phyloP scores from a whole-genome alignment of 495 filamentous ascomycete species.

The Trypethelium eluteriae region DNA sequence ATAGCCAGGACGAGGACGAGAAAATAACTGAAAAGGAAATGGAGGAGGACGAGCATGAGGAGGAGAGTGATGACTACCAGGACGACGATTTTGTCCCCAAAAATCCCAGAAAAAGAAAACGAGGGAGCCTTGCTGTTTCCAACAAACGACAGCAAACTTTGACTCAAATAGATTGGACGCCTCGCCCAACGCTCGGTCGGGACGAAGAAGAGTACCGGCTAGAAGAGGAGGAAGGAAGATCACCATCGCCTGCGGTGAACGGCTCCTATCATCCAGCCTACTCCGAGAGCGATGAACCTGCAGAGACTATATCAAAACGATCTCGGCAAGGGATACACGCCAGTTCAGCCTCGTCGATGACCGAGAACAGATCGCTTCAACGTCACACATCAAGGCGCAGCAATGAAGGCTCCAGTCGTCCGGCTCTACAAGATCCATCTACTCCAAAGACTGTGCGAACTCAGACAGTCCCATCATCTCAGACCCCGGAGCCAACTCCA shows the following conservation, averaged over 20 bases:
- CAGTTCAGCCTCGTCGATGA: background rate
- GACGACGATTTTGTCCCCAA: background rate
- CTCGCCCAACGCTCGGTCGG: background rate
- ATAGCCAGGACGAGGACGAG: background rate
- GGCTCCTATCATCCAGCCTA: background rate
- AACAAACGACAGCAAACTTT: slow-evolving; percentile 1
- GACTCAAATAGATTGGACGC: slow-evolving; percentile 6
- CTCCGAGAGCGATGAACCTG: background rate
- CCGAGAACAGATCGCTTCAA: background rate
- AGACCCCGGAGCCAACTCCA: background rate
- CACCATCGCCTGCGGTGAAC: background rate
- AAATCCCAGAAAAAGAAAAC: background rate
- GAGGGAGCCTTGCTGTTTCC: background rate
- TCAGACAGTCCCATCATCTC: background rate
- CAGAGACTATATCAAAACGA: background rate
- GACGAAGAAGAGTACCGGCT: background rate
- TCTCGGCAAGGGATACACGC: background rate
- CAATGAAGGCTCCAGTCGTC: background rate
- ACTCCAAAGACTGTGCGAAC: background rate
- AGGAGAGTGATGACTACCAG: background rate
- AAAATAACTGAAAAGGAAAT: too few relatives aligned
- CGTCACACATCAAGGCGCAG: background rate
- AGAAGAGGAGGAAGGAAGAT: background rate
- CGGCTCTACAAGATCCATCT: background rate
- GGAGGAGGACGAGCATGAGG: background rate